Conservation (phyloP, 345 rosid genomes). For the Citrus reticulata region DNA sequence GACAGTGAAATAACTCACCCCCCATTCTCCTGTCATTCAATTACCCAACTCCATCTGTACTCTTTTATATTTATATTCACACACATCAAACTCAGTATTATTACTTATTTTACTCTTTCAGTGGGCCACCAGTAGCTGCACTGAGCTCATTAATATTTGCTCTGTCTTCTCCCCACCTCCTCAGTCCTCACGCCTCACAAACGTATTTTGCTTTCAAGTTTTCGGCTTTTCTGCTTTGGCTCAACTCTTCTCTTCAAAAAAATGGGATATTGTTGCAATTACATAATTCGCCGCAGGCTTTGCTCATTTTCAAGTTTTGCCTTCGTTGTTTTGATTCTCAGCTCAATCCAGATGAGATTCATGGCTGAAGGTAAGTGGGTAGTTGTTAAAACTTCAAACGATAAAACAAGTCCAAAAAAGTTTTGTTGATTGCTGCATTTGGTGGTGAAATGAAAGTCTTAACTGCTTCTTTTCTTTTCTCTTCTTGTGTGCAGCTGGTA, state of each 20-base stretch:
- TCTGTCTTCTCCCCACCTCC: neutral
- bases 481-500: slow-evolving; percentile 36
- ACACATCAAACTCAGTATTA: too few species aligned
- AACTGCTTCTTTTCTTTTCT: neutral
- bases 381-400: slow-evolving; percentile 17
- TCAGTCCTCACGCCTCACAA: neutral
- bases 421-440: neutral
- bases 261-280: slow-evolving; percentile 23
- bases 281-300: slow-evolving; percentile 5
- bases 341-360: slow-evolving; percentile 46
- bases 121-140: too few species aligned
- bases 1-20: neutral
- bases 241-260: slow-evolving; percentile 8
- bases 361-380: slow-evolving; percentile 53
- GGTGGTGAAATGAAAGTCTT: neutral
- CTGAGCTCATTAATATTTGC: neutral
- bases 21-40: slow-evolving; percentile 22
- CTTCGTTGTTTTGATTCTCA: slow-evolving; percentile 42
- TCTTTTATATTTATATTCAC: neutral
- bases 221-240: neutral
- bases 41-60: slow-evolving; percentile 20
- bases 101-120: too few species aligned
- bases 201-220: neutral
- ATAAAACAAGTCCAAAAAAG: neutral
- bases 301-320: slow-evolving; percentile 31